Base-by-base conservation (phyloP, 495 filamentous ascomycete species). In the Neurospora intermedia region DNA sequence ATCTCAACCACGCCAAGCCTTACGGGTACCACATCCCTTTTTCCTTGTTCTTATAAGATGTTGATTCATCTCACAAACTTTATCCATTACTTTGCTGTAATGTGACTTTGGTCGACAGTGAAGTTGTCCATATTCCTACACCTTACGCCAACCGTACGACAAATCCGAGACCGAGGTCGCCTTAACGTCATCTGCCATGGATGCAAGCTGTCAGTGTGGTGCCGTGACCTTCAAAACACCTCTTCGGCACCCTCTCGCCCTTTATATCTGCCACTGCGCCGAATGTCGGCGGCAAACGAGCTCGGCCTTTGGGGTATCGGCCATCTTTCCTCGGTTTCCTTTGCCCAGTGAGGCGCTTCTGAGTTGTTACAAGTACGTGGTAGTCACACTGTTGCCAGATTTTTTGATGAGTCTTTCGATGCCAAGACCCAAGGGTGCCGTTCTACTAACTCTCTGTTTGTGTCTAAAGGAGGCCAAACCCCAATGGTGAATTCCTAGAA, bases 191-290 rank as follows among this genome's bases (percentile, higher is more conserved):
- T 38, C 6, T 43, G 75, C 40, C 54, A 86, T 87, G 88, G 83
- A 90, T 73, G 89, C 82, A 15, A 83, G 83, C 42, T 91, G 90
- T 74, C 87, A 90, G 81, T 92, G 90, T 80, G 86, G 88, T n/a
- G 78, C 84, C 18, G 84, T 92, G 35, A 71, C 75, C 71, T 92
- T 92, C 81, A 87, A 84, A 74, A 90, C 90, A 42, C 88, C 90
- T 69, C 78, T 85, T 3, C 75, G 78, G 20, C 81, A 85, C 71
- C 88, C 89, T 2, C 83, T 90, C 35, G 85, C 84, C 1, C 77
- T 91, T 18, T 91, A 90, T 76, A 88, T 91, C 77, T 92, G 90
- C 81, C 90, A 92, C 81, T 92, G 90, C 79, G 79, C 83, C 45
- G 86, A 90, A 75, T 92, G 90, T 79, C 88, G 87, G 40, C 85